Percentiles rank a stretch among this genome's conserved stretches.
These are phyloP conservation scores for Amyloporia xantha DNA, from an alignment of 768 basidiomycete species.

Conservation along the genomic window DNA sequence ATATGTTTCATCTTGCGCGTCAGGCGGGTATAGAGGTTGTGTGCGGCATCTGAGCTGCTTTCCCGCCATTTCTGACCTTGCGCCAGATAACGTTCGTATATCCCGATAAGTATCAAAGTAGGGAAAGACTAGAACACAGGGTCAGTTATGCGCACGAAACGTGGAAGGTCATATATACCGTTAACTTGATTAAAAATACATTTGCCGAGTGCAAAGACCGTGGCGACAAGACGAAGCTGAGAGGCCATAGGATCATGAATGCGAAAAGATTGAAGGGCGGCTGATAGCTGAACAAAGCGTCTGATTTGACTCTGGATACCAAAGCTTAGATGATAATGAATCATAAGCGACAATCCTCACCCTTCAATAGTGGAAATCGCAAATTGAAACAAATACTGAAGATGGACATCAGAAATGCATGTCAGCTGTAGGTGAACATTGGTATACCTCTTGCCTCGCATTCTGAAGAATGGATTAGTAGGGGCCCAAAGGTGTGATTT, in stretches of 20 bases:
- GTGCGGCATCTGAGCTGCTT: constrained; percentile 44
- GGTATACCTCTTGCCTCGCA: constrained; percentile 46
- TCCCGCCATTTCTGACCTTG: constrained; percentile 45
- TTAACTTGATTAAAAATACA: constrained; percentile 79
- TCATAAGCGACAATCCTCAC: constrained; percentile 29
- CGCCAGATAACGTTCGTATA: constrained; percentile 72
- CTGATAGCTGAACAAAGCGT: constrained; percentile 87
- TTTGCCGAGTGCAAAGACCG: constrained; percentile 77
- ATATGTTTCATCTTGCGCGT: constrained; percentile 68
- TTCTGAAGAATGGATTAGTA: constrained; percentile 29
- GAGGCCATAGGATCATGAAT: constrained; percentile 71
- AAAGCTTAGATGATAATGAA: constrained; percentile 2
- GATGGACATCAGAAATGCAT: background rate
- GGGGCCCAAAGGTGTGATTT: background rate
- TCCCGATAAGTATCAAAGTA: constrained; percentile 62
- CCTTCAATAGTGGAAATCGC: constrained; percentile 86
- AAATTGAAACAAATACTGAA: constrained; percentile 79
- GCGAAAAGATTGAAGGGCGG: constrained; percentile 86
- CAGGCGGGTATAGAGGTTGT: constrained; percentile 54
- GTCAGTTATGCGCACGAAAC: constrained; percentile 3
- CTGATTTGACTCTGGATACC: constrained; percentile 66
- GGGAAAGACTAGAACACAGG: constrained; percentile 54
- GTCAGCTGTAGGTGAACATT: background rate
- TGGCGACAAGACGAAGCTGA: constrained; percentile 68
- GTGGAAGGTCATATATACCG: constrained; percentile 35